Evolutionary conservation across 768 basidiomycete genomes (phyloP).

Genomic region (Auriculariales sp.): DNA sequence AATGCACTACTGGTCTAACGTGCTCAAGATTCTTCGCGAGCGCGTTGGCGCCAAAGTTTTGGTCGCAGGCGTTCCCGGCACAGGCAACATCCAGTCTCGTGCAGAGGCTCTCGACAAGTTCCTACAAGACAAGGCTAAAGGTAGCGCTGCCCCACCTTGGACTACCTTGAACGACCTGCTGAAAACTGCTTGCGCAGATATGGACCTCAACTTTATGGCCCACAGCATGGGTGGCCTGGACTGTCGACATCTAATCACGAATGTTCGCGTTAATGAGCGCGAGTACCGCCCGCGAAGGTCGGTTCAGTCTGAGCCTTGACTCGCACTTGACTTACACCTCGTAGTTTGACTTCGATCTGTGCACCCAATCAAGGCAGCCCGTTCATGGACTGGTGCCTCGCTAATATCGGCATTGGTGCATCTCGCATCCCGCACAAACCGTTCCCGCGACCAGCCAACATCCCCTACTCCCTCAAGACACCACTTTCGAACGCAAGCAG

Average conservation of each 20-base stretch:
- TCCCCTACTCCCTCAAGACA: conserved; percentile 6
- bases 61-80: conserved; percentile 87
- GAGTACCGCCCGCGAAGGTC: too few relatives aligned
- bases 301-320: too few relatives aligned
- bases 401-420: conserved; percentile 78
- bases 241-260: conserved; percentile 82
- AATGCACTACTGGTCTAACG: conserved; percentile 89
- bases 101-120: conserved; percentile 62
- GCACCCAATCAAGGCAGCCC: conserved; percentile 95
- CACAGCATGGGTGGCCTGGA: conserved; percentile 99
- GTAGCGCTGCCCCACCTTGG: too few relatives aligned
- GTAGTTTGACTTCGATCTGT: conserved; percentile 76
- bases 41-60: conserved; percentile 88
- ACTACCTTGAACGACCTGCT: too few relatives aligned
- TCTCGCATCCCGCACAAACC: conserved; percentile 2
- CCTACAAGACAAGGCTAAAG: conserved; percentile 48
- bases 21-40: conserved; percentile 63
- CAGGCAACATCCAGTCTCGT: conserved; percentile 76
- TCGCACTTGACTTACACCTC: too few relatives aligned
- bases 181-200: too few relatives aligned
- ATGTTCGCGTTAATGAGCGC: conserved; percentile 70
- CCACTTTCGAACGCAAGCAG: not conserved
- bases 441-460: conserved; percentile 7
- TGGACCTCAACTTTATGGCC: conserved; percentile 87
- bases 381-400: conserved; percentile 98